Evolutionary conservation across 2,329 filamentous ascomycete genomes (phyloP).

Genomic region (Penicillium sp.): DNA sequence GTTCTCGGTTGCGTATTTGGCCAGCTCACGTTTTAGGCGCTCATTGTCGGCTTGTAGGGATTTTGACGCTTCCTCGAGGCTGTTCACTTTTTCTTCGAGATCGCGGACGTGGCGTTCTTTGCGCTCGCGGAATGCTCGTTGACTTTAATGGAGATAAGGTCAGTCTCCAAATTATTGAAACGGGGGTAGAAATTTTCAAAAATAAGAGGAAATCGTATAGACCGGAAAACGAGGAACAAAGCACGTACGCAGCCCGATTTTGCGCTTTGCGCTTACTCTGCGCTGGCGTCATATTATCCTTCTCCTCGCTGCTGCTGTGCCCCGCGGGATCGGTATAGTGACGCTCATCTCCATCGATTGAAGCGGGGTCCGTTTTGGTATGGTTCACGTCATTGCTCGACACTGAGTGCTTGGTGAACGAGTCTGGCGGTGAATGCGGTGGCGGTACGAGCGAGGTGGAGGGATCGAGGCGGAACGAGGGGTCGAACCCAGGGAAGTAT

Average conservation of each 20-base stretch:
- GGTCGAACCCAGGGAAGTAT: conserved; percentile 39
- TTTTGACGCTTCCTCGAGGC: conserved; percentile 70
- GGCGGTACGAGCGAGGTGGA: conserved; percentile 31
- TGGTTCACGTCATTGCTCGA: conserved; percentile 29
- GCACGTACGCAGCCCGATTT: conserved; percentile 67
- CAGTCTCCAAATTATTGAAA: not conserved
- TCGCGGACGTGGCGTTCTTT: conserved; percentile 95
- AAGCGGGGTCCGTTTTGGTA: conserved; percentile 23
- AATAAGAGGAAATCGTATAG: not conserved
- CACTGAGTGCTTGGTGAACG: conserved; percentile 34
- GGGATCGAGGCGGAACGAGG: conserved; percentile 37
- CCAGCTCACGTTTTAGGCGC: conserved; percentile 76
- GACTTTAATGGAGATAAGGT: conserved; percentile 52
- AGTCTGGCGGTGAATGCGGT: conserved; percentile 37
- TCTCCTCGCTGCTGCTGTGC: conserved; percentile 54
- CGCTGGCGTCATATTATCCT: conserved; percentile 53
- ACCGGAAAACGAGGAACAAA: not conserved
- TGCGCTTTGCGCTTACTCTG: conserved; percentile 66
- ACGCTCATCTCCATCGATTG: conserved; percentile 31
- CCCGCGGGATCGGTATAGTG: conserved; percentile 25
- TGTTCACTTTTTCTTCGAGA: conserved; percentile 78
- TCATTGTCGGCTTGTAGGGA: conserved; percentile 79
- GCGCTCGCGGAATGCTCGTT: conserved; percentile 92
- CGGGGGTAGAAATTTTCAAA: not conserved
- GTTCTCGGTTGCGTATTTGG: conserved; percentile 84